Evolutionary conservation across 2,329 filamentous ascomycete genomes (phyloP), one percentile per base, ranked within the genome.

Genomic region (Hymenoscyphus infarciens): DNA sequence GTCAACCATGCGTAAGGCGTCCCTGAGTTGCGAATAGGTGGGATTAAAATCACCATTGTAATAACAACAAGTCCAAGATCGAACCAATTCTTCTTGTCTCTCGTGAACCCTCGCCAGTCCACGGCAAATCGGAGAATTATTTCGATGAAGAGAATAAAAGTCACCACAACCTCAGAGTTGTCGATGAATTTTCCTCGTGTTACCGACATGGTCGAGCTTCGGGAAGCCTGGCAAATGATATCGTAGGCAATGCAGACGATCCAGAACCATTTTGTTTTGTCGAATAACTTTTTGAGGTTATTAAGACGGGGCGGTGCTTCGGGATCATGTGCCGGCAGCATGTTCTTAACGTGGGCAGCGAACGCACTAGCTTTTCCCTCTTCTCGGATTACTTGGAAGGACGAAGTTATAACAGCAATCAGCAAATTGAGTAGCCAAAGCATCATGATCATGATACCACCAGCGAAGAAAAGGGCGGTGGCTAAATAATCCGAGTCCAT

Each of bases 351-450:
- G 62, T 92, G 85, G 13, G 87, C 86, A 4, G 92, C 93, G 75
- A 99, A 99, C 2, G 96, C 95, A 78, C 93, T 97, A 35, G 89
- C 87, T 75, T 90, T 93, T 77, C 92, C 96, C 75, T 99, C 95
- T 78, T 99, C 96, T 67, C 95, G 87, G 70, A 99, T 99, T 68
- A 99, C 91, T 74, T 99, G 95, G 73, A 99, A 99, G 1, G 94
- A 97, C 5, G 95, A 97, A 0, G 95, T 99, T 74, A 99, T 99
- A 71, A 99, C 95, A 2, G 95, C 95, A 72, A 99, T 96, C 56
- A 90, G 77, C 77, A 99, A 84, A 75, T 97, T 98, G 67, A 96
- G 92, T 71, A 99, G 84, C 95, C 95, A 99, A 57, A 99, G 82
- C 80, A 92, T 95, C 82, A 99, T 85, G 67, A 99, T 91, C 71